Percentiles rank a stretch among this genome's conserved stretches.
phyloP scores from a whole-genome alignment of 179 eudicot genomes.

The Patellifolia procumbens region DNA sequence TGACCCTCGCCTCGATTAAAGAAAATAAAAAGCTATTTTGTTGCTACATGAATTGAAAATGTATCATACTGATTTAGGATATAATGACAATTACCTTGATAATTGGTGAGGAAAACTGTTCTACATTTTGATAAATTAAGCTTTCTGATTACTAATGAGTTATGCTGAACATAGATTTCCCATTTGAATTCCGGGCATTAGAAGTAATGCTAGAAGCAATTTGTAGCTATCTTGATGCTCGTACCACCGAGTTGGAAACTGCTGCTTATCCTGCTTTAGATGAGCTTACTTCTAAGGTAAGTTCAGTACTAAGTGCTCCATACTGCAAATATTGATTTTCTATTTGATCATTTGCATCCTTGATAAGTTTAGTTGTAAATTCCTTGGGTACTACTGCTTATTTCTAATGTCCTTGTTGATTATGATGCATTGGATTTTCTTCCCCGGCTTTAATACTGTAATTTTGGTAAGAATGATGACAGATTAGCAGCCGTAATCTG shows the following conservation, averaged over 20 bases:
- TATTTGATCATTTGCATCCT: background rate
- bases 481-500: constrained; percentile 89
- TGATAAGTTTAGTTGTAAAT: background rate
- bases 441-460: background rate
- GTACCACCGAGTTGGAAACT: constrained; percentile 70
- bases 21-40: background rate
- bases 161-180: constrained; percentile 51
- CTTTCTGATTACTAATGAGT: constrained; percentile 14
- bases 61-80: background rate
- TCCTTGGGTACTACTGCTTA: background rate
- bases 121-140: background rate
- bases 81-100: background rate
- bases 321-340: background rate
- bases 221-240: constrained; percentile 82
- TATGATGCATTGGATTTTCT: background rate
- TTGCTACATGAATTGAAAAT: background rate
- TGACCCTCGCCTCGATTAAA: background rate
- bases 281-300: constrained; percentile 86
- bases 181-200: constrained; percentile 83
- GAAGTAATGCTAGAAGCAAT: constrained; percentile 86
- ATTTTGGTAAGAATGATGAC: constrained; percentile 25
- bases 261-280: constrained; percentile 91
- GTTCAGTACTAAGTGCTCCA: background rate
- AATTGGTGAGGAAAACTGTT: background rate
- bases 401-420: background rate